Evolutionary conservation across 768 basidiomycete species (phyloP).

Genomic region (Podaxis sp.): DNA sequence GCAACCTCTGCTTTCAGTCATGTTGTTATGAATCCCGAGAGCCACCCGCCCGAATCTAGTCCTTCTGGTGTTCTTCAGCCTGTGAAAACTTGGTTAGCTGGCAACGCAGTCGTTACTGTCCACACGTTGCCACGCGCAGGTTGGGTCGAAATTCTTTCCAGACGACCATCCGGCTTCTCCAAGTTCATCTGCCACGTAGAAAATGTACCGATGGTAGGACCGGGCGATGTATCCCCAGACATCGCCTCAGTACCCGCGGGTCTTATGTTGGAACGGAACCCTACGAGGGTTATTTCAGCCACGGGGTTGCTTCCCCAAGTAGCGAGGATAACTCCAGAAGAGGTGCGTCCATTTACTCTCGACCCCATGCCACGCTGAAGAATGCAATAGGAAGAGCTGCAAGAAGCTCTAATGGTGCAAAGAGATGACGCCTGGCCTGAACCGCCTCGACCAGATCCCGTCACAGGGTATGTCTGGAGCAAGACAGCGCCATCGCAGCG

Average conservation of each 20-base stretch:
- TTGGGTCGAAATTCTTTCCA: slow-evolving; percentile 85
- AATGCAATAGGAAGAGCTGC: slow-evolving; percentile 25
- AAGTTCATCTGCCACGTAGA: slow-evolving; percentile 83
- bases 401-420: slow-evolving; percentile 20
- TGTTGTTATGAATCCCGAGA: slow-evolving; percentile 59
- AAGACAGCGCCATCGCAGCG: slow-evolving; percentile 84
- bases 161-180: slow-evolving; percentile 87
- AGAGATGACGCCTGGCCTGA: slow-evolving; percentile 21
- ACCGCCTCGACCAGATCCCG: slow-evolving; percentile 57
- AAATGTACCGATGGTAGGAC: slow-evolving; percentile 82
- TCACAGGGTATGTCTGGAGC: slow-evolving; percentile 89
- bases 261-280: slow-evolving; percentile 67
- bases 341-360: slow-evolving; percentile 13
- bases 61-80: slow-evolving; percentile 6
- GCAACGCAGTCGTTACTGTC: slow-evolving; percentile 82
- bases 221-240: slow-evolving; percentile 85
- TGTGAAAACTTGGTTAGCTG: slow-evolving; percentile 78
- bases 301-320: slow-evolving; percentile 22
- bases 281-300: slow-evolving; percentile 29
- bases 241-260: slow-evolving; percentile 66
- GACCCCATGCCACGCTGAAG: not conserved
- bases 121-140: slow-evolving; percentile 69
- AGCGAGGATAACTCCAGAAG: slow-evolving; percentile 17
- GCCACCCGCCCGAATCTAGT: slow-evolving; percentile 46
- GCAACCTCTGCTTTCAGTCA: slow-evolving; percentile 76